Base-by-base conservation (phyloP, 164 flowering plant species). In the Stephania japonica region DNA sequence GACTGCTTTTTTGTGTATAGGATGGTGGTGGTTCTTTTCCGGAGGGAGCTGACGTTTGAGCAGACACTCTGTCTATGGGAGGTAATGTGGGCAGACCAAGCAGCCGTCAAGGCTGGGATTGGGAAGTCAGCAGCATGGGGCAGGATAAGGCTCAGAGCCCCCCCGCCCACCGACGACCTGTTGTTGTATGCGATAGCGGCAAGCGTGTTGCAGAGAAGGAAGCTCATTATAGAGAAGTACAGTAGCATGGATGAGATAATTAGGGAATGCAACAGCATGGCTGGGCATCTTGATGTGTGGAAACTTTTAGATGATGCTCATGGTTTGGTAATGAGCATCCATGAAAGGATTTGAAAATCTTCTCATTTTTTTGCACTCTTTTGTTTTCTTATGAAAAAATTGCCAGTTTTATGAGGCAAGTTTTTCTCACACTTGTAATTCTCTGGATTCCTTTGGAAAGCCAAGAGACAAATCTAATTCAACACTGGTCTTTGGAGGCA, bases 11-110 rank as follows among this genome's bases (percentile, higher is more conserved):
- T 94, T 38, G 98, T 94, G 26, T 94, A 94, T 80, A 85, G 99
- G 67, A 94, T 94, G 99, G 99, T 94, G 78, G 91, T 94, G 59
- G 99, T 94, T 8, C 82, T 94, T 24, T 92, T 94, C 64, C 83
- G 99, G 70, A 86, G 99, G 80, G 99, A 94, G 72, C 78, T 94
- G 67, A 82, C 80, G 3, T 91, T 88, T 64, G 97, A 94, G 80
- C 98, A 92, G 81, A 92, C 97, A 0, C 32, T 89, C 16, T 92
- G 98, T 75, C 84, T 94, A 3, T 94, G 99, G 99, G 98, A 94
- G 79, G 97, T 94, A 23, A 87, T 94, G 86, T 94, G 99, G 99
- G 98, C 99, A 6, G 98, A 94, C 77, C 97, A 91, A 77, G 95
- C 94, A 4, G 99, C 99, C 7, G 85, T 90, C 24, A 84, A 97